phyloP scores from a whole-genome alignment of 2,329 filamentous ascomycete genomes.

The Penicillium sp. region DNA sequence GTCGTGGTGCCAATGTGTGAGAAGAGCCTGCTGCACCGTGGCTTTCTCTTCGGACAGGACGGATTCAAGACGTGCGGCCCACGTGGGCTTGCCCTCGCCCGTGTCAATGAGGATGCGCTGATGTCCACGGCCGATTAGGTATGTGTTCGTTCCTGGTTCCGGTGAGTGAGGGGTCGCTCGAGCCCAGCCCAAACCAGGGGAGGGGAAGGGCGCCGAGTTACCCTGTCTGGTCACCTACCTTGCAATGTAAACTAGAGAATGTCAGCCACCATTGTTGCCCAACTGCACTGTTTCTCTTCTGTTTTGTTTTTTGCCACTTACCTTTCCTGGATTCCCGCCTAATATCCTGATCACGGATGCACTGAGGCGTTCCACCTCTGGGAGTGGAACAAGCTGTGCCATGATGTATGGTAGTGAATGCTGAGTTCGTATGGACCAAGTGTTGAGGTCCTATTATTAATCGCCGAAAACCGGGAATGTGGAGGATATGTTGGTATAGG shows the following conservation, averaged over 20 bases:
- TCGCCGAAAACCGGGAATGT: background rate
- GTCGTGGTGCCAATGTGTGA: constrained; percentile 93
- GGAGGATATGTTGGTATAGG: background rate
- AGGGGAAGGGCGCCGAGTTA: background rate
- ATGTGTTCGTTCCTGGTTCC: constrained; percentile 78
- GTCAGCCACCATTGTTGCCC: constrained; percentile 11
- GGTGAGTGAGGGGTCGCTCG: background rate
- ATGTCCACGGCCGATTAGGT: constrained; percentile 76
- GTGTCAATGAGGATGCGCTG: constrained; percentile 84
- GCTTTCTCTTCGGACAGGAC: constrained; percentile 69
- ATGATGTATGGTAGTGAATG: constrained; percentile 37
- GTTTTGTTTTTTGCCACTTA: constrained; percentile 25
- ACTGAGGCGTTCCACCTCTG: constrained; percentile 75
- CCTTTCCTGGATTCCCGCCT: constrained; percentile 87
- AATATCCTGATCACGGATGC: constrained; percentile 78
- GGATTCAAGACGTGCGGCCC: constrained; percentile 65
- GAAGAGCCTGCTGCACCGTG: constrained; percentile 65
- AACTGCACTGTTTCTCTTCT: constrained; percentile 13
- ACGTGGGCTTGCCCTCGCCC: constrained; percentile 74
- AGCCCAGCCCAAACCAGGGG: background rate
- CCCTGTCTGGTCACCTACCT: constrained; percentile 36
- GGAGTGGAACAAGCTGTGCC: constrained; percentile 62
- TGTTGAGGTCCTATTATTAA: constrained; percentile 1
- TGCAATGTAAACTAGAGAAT: constrained; percentile 57
- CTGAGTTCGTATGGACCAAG: background rate